A percentile compares a stretch with the other conserved stretches of the same genome.
phyloP scores from a whole-genome alignment of 2,329 filamentous ascomycete genomes.

The Fusarium nisikadoi region DNA sequence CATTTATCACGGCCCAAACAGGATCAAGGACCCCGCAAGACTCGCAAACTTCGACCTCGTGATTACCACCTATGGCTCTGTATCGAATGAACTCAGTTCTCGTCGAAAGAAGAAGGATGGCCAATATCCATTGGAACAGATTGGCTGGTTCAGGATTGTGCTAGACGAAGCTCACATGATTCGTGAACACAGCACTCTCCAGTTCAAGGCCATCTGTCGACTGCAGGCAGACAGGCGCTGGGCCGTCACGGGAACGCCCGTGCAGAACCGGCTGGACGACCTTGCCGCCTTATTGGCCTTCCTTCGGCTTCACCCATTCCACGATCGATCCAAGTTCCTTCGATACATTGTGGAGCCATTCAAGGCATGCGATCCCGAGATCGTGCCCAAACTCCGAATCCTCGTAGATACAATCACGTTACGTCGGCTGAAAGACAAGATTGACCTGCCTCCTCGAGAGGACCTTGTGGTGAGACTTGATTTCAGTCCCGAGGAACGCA shows the following conservation, averaged over 20 bases:
- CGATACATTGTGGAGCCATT: constrained; percentile 86
- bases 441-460: constrained; percentile 78
- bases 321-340: constrained; percentile 79
- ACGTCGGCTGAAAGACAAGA: constrained; percentile 89
- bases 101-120: constrained; percentile 70
- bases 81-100: constrained; percentile 79
- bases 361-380: constrained; percentile 85
- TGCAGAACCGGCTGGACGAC: constrained; percentile 94
- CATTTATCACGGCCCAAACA: constrained; percentile 85
- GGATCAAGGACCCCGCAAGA: constrained; percentile 74
- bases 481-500: constrained; percentile 79
- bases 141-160: constrained; percentile 94
- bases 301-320: constrained; percentile 84
- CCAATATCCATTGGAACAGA: constrained; percentile 73
- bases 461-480: constrained; percentile 79
- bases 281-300: constrained; percentile 88
- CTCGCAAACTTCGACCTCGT: constrained; percentile 83
- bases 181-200: constrained; percentile 81
- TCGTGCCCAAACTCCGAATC: constrained; percentile 85
- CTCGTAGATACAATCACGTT: constrained; percentile 95
- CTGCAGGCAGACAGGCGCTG: constrained; percentile 85
- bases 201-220: constrained; percentile 85
- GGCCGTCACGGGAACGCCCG: constrained; percentile 97
- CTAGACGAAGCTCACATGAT: constrained; percentile 96
- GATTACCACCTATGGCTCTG: constrained; percentile 91